A percentile compares a stretch with the other conserved stretches of the same genome.
Evolutionary conservation across 441 rosid species (phyloP).

Genomic region (Flueggea neowawraea): DNA sequence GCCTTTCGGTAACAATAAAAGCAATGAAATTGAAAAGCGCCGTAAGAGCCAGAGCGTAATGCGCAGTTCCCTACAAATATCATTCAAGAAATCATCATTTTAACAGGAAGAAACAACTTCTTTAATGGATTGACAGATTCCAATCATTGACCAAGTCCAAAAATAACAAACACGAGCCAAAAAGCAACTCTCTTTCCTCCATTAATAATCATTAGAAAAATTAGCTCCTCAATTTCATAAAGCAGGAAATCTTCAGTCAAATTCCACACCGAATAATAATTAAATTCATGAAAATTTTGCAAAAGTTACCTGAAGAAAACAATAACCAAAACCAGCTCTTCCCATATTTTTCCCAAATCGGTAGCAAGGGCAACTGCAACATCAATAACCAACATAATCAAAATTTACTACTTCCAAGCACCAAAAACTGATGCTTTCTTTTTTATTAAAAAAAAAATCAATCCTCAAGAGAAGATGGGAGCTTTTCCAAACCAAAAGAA

Average conservation of each 20-base stretch:
- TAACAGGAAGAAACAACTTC: background rate
- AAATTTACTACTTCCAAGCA: background rate
- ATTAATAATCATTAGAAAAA: too few species aligned
- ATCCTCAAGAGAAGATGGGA: background rate
- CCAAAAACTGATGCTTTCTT: too few species aligned
- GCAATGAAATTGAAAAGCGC: constrained; percentile 49
- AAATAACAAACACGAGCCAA: background rate
- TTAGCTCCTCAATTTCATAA: too few species aligned
- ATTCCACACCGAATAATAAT: background rate
- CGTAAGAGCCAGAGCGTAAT: constrained; percentile 46
- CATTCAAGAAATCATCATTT: constrained; percentile 8
- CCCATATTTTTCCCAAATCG: constrained; percentile 91
- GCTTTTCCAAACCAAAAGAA: background rate
- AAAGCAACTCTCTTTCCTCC: background rate
- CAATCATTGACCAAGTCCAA: background rate
- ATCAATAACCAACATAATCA: constrained; percentile 10
- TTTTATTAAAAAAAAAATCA: background rate
- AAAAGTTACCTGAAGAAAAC: constrained; percentile 72
- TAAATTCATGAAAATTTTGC: background rate
- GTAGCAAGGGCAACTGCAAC: constrained; percentile 87
- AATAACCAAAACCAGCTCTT: constrained; percentile 79
- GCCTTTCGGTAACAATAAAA: constrained; percentile 49
- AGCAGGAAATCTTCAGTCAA: background rate
- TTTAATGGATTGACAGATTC: background rate
- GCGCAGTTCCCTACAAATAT: constrained; percentile 57